Conservation (phyloP, 176 grass and related monocot genomes). For the Microstegium vimineum region DNA sequence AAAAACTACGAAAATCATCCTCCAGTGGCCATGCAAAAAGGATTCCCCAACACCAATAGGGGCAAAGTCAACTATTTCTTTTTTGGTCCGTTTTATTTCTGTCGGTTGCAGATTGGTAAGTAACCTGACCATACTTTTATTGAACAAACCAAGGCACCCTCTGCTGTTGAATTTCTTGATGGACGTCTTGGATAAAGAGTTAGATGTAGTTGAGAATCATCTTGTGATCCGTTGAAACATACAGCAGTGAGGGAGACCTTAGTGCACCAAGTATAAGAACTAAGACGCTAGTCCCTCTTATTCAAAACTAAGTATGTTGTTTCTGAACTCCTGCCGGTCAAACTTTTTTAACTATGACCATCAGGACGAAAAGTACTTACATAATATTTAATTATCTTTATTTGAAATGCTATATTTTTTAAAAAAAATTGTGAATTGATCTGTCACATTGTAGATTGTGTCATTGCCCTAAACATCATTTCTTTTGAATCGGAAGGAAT, state of each 20-base stretch:
- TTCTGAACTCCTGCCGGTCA: neutral
- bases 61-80: neutral
- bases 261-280: slow-evolving; percentile 5
- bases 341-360: neutral
- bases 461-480: neutral
- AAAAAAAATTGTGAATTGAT: neutral
- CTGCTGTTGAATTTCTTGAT: slow-evolving; percentile 9
- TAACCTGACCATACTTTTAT: slow-evolving; percentile 21
- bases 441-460: neutral
- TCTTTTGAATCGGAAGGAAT: neutral
- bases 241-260: neutral
- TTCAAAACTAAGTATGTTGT: neutral
- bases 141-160: neutral
- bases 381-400: neutral
- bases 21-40: slow-evolving; percentile 5
- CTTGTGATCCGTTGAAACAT: slow-evolving; percentile 19
- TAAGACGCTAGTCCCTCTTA: neutral
- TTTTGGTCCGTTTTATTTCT: slow-evolving; percentile 38
- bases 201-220: slow-evolving; percentile 13
- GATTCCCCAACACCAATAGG: slow-evolving; percentile 13
- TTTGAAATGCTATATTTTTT: neutral
- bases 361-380: neutral
- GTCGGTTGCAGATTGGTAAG: slow-evolving; percentile 9
- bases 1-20: slow-evolving; percentile 12
- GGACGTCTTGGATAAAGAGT: slow-evolving; percentile 1